phyloP scores from a whole-genome alignment of 208 protist genomes.

The Leishmania tarentolae region DNA sequence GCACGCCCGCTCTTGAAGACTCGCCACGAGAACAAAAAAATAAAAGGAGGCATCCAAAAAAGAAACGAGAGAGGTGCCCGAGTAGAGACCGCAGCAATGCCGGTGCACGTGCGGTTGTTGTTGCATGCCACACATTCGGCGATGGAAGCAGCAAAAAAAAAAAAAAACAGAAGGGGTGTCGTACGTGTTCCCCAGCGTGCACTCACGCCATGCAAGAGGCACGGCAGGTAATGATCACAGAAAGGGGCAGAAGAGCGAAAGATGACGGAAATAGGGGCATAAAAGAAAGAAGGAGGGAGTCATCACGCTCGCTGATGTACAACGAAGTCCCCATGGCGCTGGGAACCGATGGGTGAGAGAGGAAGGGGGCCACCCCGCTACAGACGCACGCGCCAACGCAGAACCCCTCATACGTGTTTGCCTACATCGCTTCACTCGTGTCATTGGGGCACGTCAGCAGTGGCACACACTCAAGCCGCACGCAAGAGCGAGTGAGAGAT shows the following conservation, averaged over 20 bases:
- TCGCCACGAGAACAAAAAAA: not conserved
- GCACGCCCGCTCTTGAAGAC: not conserved
- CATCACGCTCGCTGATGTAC: not conserved
- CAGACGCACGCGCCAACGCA: not conserved
- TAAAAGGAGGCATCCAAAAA: not conserved
- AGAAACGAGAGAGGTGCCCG: not conserved
- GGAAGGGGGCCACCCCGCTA: not conserved
- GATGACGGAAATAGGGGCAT: not conserved
- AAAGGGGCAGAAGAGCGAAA: not conserved
- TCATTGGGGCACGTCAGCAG: not conserved
- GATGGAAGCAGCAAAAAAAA: not conserved
- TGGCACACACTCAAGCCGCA: not conserved
- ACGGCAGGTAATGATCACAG: not conserved
- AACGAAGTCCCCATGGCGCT: not conserved
- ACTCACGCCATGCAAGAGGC: not conserved
- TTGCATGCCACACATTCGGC: not conserved
- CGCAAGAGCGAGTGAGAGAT: not conserved
- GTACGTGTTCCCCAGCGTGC: not conserved
- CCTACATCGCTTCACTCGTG: not conserved
- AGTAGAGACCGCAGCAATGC: not conserved
- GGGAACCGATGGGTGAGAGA: not conserved
- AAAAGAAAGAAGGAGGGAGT: not conserved
- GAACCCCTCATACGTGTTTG: not conserved
- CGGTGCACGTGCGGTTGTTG: not conserved
- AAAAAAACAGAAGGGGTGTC: not conserved